Percentiles rank a stretch among this genome's conserved stretches.
phyloP scores from a whole-genome alignment of 2,329 filamentous ascomycete species.

The Penicillium sp. region DNA sequence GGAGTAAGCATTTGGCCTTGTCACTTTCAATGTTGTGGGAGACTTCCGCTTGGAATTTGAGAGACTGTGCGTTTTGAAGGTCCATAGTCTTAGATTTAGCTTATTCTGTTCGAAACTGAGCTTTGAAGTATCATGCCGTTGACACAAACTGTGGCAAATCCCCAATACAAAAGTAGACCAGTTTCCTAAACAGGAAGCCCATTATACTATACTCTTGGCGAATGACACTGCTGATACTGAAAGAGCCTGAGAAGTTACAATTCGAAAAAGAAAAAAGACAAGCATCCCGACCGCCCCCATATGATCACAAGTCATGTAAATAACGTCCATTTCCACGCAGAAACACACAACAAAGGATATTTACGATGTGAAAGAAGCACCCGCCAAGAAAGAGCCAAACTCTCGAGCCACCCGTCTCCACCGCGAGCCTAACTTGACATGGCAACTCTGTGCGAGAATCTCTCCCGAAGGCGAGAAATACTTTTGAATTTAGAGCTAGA shows the following conservation, averaged over 20 bases:
- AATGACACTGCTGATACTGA: neutral
- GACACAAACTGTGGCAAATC: neutral
- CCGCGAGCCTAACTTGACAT: neutral
- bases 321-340: too few species aligned
- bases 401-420: neutral
- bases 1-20: too few species aligned
- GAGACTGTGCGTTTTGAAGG: too few species aligned
- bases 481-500: neutral
- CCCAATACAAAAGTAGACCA: neutral
- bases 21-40: too few species aligned
- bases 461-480: neutral
- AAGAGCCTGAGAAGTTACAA: neutral
- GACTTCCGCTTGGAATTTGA: too few species aligned
- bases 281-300: too few species aligned
- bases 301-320: too few species aligned
- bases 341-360: too few species aligned
- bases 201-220: neutral
- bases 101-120: neutral
- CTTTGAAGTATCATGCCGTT: neutral
- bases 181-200: neutral
- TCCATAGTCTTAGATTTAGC: too few species aligned
- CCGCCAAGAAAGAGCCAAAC: neutral
- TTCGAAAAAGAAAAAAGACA: too few species aligned
- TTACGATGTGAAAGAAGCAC: too few species aligned
- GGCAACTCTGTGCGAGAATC: neutral